These are phyloP conservation scores for Lasiodiplodia sp. DNA, from an alignment of 2,329 filamentous ascomycete species.

Conservation along the genomic window DNA sequence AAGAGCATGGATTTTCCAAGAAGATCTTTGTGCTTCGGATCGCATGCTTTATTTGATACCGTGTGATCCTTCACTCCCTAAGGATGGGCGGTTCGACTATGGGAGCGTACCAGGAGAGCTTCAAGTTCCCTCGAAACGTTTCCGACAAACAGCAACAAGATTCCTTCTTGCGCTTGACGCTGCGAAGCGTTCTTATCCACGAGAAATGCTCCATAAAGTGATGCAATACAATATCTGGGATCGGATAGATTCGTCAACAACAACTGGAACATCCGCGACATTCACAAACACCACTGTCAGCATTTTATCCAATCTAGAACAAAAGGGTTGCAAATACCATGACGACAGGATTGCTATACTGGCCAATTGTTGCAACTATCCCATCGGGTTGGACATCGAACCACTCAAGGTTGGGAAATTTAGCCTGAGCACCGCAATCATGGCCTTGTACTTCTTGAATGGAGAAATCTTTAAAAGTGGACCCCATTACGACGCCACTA, in stretches of 20 bases:
- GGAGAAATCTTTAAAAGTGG: constrained; percentile 33
- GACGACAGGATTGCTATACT: constrained; percentile 35
- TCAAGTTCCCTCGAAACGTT: constrained; percentile 30
- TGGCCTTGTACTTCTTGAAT: constrained; percentile 34
- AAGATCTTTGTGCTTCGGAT: constrained; percentile 35
- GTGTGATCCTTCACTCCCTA: not conserved
- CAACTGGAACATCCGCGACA: not conserved
- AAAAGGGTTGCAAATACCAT: constrained; percentile 31
- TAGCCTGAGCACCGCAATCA: constrained; percentile 33
- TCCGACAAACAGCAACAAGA: constrained; percentile 34
- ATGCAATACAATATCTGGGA: constrained; percentile 38
- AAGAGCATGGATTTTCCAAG: constrained; percentile 39
- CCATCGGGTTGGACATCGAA: constrained; percentile 31
- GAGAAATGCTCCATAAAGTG: constrained; percentile 33
- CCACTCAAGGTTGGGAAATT: constrained; percentile 21
- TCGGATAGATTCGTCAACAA: constrained; percentile 16
- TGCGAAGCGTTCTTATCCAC: constrained; percentile 23
- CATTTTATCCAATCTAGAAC: constrained; percentile 34
- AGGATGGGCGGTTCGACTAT: constrained; percentile 10
- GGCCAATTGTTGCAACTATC: constrained; percentile 34
- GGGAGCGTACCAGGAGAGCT: constrained; percentile 33
- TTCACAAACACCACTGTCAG: constrained; percentile 34
- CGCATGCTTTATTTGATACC: constrained; percentile 36
- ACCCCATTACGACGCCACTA: not conserved
- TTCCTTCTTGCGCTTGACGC: constrained; percentile 33